These are phyloP conservation scores for Salvia hispanica DNA, from an alignment of 257 asterid genomes.

Conservation along the genomic window DNA sequence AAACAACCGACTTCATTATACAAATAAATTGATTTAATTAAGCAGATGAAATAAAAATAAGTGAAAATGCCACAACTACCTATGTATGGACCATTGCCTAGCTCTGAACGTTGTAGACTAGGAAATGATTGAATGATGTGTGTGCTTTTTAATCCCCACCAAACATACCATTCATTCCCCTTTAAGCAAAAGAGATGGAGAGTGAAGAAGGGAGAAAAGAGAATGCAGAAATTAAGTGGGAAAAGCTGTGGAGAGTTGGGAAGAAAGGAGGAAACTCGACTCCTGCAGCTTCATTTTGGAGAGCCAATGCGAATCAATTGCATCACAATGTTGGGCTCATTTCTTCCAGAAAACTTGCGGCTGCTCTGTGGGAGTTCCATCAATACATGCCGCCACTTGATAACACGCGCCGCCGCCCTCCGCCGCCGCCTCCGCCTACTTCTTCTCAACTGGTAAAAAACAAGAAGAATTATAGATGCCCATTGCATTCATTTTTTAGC, in stretches of 20 bases:
- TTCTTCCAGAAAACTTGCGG: conserved; percentile 84
- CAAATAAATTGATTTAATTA: too few relatives aligned
- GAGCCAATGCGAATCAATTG: conserved; percentile 36
- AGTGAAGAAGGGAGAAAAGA: conserved; percentile 49
- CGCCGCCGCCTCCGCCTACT: conserved; percentile 59
- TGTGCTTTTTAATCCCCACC: conserved; percentile 14
- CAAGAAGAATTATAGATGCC: background rate
- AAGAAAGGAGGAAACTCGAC: conserved; percentile 74
- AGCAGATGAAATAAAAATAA: too few relatives aligned
- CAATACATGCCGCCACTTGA: conserved; percentile 53
- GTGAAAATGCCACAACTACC: too few relatives aligned
- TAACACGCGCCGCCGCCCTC: conserved; percentile 52
- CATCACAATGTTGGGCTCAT: conserved; percentile 4
- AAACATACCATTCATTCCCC: background rate
- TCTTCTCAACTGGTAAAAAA: conserved; percentile 63
- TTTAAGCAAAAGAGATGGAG: conserved; percentile 42
- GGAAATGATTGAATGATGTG: conserved; percentile 8
- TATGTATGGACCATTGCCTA: too few relatives aligned
- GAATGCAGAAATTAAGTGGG: conserved; percentile 64
- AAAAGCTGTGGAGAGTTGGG: conserved; percentile 72
- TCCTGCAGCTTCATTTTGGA: conserved; percentile 73
- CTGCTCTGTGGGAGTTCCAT: conserved; percentile 80
- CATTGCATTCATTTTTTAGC: background rate
- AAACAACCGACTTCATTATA: too few relatives aligned
- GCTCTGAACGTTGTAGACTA: too few relatives aligned